Conservation (phyloP, 345 rosid genomes). For the Draba incana region DNA sequence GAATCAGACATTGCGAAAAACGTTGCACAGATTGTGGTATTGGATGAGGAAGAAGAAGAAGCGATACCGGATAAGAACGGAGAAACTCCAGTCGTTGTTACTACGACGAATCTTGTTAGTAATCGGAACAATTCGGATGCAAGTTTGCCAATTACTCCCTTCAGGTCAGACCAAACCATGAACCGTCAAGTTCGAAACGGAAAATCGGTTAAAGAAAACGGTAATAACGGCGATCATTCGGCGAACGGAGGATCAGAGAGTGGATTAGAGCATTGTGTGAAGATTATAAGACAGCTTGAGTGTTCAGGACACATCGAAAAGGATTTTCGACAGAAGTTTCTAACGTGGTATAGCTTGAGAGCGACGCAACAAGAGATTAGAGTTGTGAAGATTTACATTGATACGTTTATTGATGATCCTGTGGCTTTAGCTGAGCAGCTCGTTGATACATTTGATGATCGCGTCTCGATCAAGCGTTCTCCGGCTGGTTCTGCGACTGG, state of each 20-base stretch:
- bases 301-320: constrained; percentile 89
- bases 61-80: constrained; percentile 33
- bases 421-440: constrained; percentile 94
- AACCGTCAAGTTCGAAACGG: constrained; percentile 65
- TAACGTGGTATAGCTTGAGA: constrained; percentile 93
- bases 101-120: constrained; percentile 10
- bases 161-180: constrained; percentile 58
- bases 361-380: constrained; percentile 82
- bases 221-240: constrained; percentile 37
- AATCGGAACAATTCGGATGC: constrained; percentile 50
- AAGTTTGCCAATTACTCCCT: constrained; percentile 82
- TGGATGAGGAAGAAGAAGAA: constrained; percentile 33
- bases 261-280: constrained; percentile 81
- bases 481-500: constrained; percentile 7
- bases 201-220: constrained; percentile 46
- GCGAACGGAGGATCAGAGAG: constrained; percentile 40
- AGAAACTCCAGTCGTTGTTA: constrained; percentile 43
- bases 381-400: constrained; percentile 82
- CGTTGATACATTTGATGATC: constrained; percentile 75
- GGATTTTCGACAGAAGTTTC: constrained; percentile 91
- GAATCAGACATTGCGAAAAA: constrained; percentile 31
- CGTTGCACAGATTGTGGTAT: constrained; percentile 20
- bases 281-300: constrained; percentile 85
- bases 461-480: constrained; percentile 62
- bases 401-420: constrained; percentile 76